These are phyloP conservation scores for Chaetothyriales sp. DNA, from an alignment of 2,329 filamentous ascomycete species.

Conservation along the genomic window DNA sequence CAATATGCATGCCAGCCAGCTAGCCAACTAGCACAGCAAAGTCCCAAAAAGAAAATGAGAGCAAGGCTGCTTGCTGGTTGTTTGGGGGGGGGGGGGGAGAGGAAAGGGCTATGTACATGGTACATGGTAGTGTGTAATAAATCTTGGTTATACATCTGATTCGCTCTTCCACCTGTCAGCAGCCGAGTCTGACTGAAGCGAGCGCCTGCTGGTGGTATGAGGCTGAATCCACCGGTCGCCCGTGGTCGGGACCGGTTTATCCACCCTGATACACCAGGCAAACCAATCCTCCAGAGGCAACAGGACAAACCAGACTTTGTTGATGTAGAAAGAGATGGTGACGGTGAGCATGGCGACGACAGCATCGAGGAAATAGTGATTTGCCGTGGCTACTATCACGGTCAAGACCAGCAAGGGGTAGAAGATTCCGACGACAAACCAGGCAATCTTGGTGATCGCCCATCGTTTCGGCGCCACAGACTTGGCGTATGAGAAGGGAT, in stretches of 20 bases:
- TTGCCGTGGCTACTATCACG: slow-evolving; percentile 43
- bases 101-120: too few species aligned
- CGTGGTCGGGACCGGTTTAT: slow-evolving; percentile 39
- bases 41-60: not conserved
- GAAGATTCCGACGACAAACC: slow-evolving; percentile 33
- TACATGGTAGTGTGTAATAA: not conserved
- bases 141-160: not conserved
- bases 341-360: slow-evolving; percentile 36
- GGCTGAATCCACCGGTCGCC: slow-evolving; percentile 23
- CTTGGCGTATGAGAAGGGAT: slow-evolving; percentile 20
- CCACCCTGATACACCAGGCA: slow-evolving; percentile 33
- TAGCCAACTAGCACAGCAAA: not conserved
- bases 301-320: slow-evolving; percentile 36
- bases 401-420: slow-evolving; percentile 37
- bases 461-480: slow-evolving; percentile 24
- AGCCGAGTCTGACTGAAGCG: not conserved
- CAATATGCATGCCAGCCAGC: too few species aligned
- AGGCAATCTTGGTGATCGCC: slow-evolving; percentile 16
- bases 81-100: too few species aligned
- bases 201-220: not conserved
- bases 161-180: not conserved
- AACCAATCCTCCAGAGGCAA: slow-evolving; percentile 38
- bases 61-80: not conserved
- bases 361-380: slow-evolving; percentile 44
- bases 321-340: slow-evolving; percentile 32